Percentiles rank a stretch among this genome's conserved stretches.
Conservation (phyloP, 2,329 filamentous ascomycete genomes). For the Gnomoniopsis sp. region DNA sequence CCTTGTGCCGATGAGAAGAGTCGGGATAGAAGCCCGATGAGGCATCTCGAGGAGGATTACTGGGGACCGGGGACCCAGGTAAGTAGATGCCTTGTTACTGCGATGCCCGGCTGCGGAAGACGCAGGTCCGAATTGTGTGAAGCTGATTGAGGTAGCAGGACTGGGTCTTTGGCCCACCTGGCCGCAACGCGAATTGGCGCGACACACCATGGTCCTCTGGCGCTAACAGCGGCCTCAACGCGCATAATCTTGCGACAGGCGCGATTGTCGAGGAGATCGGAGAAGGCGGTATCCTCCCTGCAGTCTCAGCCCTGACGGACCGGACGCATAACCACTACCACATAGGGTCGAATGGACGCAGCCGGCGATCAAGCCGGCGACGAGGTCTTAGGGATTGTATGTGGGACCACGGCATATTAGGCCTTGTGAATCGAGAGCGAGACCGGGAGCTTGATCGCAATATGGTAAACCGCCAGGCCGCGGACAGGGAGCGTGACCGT, state of each 20-base stretch:
- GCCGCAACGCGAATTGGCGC: slow-evolving; percentile 2
- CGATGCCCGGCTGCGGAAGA: background rate
- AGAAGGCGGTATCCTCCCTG: slow-evolving; percentile 4
- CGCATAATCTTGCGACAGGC: background rate
- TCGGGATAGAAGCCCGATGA: slow-evolving; percentile 4
- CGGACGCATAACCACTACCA: slow-evolving; percentile 7
- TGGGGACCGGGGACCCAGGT: slow-evolving; percentile 7
- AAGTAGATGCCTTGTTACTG: background rate
- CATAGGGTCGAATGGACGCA: background rate
- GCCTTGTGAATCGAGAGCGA: background rate
- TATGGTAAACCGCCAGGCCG: background rate
- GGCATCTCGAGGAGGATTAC: slow-evolving; percentile 13
- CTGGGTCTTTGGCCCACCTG: slow-evolving; percentile 4
- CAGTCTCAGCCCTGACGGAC: background rate
- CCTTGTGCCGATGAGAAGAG: background rate
- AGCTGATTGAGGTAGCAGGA: background rate
- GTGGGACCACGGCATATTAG: background rate
- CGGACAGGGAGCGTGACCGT: background rate
- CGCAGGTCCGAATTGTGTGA: background rate
- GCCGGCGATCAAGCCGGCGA: background rate
- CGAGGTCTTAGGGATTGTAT: background rate
- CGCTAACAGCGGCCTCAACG: background rate
- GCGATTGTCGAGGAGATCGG: slow-evolving; percentile 6
- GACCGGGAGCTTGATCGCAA: background rate
- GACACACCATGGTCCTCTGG: background rate